These are phyloP conservation scores for Thalassiosira sp. DNA, from an alignment of 352 stramenopile genomes.

Conservation along the genomic window DNA sequence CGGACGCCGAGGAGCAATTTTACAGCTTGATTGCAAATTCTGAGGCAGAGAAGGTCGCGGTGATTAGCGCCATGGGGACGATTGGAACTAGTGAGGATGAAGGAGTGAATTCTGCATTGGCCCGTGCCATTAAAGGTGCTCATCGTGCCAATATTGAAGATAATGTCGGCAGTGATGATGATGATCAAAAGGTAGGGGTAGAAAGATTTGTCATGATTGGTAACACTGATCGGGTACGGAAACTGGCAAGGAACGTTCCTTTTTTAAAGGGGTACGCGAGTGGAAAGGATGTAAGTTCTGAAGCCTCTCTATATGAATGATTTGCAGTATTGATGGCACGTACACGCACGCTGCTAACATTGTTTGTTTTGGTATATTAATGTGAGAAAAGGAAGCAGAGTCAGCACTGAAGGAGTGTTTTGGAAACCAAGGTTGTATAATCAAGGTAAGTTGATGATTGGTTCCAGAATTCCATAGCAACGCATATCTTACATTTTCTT, in stretches of 20 bases:
- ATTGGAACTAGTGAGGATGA: constrained; percentile 25
- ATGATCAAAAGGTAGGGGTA: neutral
- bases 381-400: constrained; percentile 23
- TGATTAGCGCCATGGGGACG: constrained; percentile 27
- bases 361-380: too few relatives aligned
- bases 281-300: constrained; percentile 24
- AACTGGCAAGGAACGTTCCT: constrained; percentile 12
- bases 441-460: constrained; percentile 9
- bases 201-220: constrained; percentile 38
- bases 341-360: too few relatives aligned
- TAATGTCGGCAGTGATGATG: too few relatives aligned
- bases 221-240: constrained; percentile 18
- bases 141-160: constrained; percentile 1
- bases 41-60: neutral
- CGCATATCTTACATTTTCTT: neutral
- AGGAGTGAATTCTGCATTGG: constrained; percentile 20
- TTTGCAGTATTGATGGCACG: too few relatives aligned
- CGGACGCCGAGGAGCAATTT: constrained; percentile 26
- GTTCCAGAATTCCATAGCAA: too few relatives aligned
- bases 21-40: neutral
- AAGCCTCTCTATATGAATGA: too few relatives aligned
- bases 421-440: constrained; percentile 21
- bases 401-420: constrained; percentile 18
- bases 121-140: constrained; percentile 16
- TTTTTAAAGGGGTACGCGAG: constrained; percentile 35